phyloP scores from a whole-genome alignment of 495 filamentous ascomycete genomes.

The Tetracladium setigerum region DNA sequence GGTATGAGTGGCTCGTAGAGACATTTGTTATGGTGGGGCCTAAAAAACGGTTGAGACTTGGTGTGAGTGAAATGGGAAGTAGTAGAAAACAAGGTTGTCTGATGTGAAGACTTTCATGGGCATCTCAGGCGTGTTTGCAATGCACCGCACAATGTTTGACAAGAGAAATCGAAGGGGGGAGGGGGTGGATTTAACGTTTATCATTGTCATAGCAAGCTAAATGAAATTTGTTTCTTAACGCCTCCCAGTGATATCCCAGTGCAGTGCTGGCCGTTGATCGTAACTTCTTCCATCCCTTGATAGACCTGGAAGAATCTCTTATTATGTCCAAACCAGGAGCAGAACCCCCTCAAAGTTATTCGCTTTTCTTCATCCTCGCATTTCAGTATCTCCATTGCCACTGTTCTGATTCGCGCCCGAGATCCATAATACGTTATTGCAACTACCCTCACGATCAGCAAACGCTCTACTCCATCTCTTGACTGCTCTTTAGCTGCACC shows the following conservation, averaged over 20 bases:
- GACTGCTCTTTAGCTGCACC: background rate
- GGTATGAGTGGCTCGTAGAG: slow-evolving; percentile 98
- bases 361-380: slow-evolving; percentile 47
- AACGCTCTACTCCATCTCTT: background rate
- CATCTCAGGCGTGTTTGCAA: too few relatives aligned
- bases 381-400: slow-evolving; percentile 45
- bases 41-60: slow-evolving; percentile 63
- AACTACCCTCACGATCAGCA: slow-evolving; percentile 37
- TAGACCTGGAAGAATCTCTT: too few relatives aligned
- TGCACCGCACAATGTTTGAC: too few relatives aligned
- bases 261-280: slow-evolving; percentile 16
- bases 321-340: background rate
- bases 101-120: slow-evolving; percentile 50
- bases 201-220: background rate
- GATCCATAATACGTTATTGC: slow-evolving; percentile 97
- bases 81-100: slow-evolving; percentile 87
- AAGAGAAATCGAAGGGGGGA: background rate
- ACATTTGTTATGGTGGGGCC: slow-evolving; percentile 58
- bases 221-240: slow-evolving; percentile 14
- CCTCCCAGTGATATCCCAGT: slow-evolving; percentile 14
- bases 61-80: slow-evolving; percentile 76
- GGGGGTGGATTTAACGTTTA: too few relatives aligned
- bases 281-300: slow-evolving; percentile 7
- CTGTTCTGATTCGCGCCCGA: slow-evolving; percentile 56
- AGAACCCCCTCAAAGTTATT: too few relatives aligned